A percentile compares a stretch with the other conserved stretches of the same genome.
These are phyloP conservation scores for Tirmania nivea DNA, from an alignment of 495 filamentous ascomycete genomes.

Conservation along the genomic window DNA sequence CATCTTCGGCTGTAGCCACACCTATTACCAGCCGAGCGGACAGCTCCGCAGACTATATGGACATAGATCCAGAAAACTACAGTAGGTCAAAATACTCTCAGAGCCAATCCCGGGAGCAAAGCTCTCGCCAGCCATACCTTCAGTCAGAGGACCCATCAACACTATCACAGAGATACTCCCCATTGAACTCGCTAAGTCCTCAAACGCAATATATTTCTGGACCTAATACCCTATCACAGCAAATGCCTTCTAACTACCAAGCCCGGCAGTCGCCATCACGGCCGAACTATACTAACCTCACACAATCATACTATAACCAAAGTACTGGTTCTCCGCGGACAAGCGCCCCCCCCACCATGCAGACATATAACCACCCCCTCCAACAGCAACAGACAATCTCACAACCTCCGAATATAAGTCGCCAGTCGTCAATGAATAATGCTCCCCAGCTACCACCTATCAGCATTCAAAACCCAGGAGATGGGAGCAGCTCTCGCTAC, in stretches of 20 bases:
- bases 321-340: conserved; percentile 14
- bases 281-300: conserved; percentile 33
- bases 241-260: conserved; percentile 9
- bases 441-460: conserved; percentile 47
- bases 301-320: conserved; percentile 40
- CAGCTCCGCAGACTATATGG: conserved; percentile 29
- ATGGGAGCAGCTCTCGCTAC: conserved; percentile 29
- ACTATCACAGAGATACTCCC: conserved; percentile 74
- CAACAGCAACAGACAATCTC: conserved; percentile 20
- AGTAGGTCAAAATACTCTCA: conserved; percentile 41
- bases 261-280: conserved; percentile 37
- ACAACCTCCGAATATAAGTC: conserved; percentile 21
- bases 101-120: conserved; percentile 1
- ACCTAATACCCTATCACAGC: conserved; percentile 7
- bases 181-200: conserved; percentile 64
- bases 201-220: conserved; percentile 34
- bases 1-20: conserved; percentile 32
- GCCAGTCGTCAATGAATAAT: conserved; percentile 31
- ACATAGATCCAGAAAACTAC: conserved; percentile 54
- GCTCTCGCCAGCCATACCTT: conserved; percentile 14
- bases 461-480: conserved; percentile 33
- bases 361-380: conserved; percentile 15
- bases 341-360: conserved; percentile 15
- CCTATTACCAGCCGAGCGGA: conserved; percentile 25
- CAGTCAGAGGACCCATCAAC: conserved; percentile 43